Conservation (phyloP, 2,329 filamentous ascomycete genomes). For the Talaromyces verruculosus region DNA sequence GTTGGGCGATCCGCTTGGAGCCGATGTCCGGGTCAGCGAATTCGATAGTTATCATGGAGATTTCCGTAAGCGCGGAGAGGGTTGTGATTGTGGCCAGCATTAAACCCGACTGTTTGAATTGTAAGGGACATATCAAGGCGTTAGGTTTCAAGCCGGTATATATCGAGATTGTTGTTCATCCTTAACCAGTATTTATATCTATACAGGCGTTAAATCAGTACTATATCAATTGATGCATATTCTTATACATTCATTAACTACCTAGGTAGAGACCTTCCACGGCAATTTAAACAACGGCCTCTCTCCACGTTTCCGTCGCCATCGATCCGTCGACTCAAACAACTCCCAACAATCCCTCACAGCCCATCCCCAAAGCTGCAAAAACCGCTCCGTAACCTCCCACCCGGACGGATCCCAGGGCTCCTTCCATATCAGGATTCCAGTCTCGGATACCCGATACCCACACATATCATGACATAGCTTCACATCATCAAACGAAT, state of each 20-base stretch:
- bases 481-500: slow-evolving; percentile 24
- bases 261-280: too few species aligned
- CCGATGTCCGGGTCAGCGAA: slow-evolving; percentile 39
- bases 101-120: background rate
- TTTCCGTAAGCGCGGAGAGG: slow-evolving; percentile 32
- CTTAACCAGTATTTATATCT: background rate
- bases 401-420: slow-evolving; percentile 33
- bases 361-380: slow-evolving; percentile 32
- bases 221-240: background rate
- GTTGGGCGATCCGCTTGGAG: slow-evolving; percentile 44
- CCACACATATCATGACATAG: slow-evolving; percentile 26
- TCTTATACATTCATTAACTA: background rate
- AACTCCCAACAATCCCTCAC: slow-evolving; percentile 29
- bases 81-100: slow-evolving; percentile 18
- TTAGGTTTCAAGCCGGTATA: background rate
- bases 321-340: slow-evolving; percentile 31
- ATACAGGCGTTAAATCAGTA: background rate
- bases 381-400: slow-evolving; percentile 31
- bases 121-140: background rate
- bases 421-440: slow-evolving; percentile 31
- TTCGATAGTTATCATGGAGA: slow-evolving; percentile 49
- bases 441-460: slow-evolving; percentile 16
- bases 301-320: slow-evolving; percentile 31
- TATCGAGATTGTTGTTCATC: background rate
- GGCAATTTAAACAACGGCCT: slow-evolving; percentile 22